Evolutionary conservation across 768 basidiomycete species (phyloP).

Genomic region (Tricholomella constricta): DNA sequence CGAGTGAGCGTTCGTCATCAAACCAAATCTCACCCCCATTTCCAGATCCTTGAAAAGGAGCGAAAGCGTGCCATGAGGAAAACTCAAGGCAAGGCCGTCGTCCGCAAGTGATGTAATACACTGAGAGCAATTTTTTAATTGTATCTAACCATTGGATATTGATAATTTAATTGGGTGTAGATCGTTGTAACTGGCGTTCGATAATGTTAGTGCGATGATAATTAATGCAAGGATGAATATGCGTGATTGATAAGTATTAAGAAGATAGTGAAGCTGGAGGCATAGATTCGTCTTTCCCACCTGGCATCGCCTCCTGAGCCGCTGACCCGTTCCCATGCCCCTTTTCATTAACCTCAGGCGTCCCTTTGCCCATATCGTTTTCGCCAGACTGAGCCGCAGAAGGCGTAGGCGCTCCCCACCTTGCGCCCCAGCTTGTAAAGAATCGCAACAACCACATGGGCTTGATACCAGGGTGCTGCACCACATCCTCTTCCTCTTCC

Average conservation of each 20-base stretch:
- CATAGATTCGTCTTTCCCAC: constrained; percentile 2
- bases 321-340: not conserved
- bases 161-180: constrained; percentile 22
- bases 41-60: constrained; percentile 70
- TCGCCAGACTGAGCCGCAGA: constrained; percentile 12
- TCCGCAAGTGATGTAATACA: constrained; percentile 44
- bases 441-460: constrained; percentile 79
- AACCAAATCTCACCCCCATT: constrained; percentile 2
- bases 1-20: not conserved
- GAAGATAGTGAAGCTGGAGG: constrained; percentile 3
- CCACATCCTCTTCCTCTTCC: constrained; percentile 56
- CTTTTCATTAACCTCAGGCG: constrained; percentile 3
- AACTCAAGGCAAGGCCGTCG: constrained; percentile 60
- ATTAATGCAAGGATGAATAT: not conserved
- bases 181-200: not conserved
- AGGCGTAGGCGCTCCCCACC: constrained; percentile 46
- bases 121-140: constrained; percentile 1
- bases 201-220: not conserved
- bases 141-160: constrained; percentile 16
- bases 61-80: constrained; percentile 73
- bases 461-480: constrained; percentile 58
- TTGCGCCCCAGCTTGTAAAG: constrained; percentile 77
- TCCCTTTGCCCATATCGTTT: constrained; percentile 2
- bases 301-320: not conserved
- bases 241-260: not conserved